Conservation (phyloP, 441 rosid species). For the Gossypium schwendimanii region DNA sequence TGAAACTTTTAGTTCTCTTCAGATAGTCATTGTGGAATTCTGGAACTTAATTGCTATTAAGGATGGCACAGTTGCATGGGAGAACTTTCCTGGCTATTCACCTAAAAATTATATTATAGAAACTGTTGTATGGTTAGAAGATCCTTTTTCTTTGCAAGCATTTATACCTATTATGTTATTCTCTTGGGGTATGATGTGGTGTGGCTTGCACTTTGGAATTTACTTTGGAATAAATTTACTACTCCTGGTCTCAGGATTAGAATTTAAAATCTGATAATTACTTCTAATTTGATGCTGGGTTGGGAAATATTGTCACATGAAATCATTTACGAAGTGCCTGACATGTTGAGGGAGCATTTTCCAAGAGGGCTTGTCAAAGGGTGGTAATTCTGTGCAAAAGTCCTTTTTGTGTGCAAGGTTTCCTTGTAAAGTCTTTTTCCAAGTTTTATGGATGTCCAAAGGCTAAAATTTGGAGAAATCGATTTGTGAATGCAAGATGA, state of each 20-base stretch:
- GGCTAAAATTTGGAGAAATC: background rate
- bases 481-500: background rate
- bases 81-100: constrained; percentile 4
- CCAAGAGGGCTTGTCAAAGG: background rate
- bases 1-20: constrained; percentile 12
- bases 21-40: background rate
- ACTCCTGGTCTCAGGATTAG: background rate
- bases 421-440: constrained; percentile 1
- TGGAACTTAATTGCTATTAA: background rate
- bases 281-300: background rate
- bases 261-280: background rate
- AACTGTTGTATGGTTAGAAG: background rate
- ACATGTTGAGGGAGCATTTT: background rate
- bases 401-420: constrained; percentile 4
- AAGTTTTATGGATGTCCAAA: constrained; percentile 7
- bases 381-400: background rate
- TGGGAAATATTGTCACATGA: background rate
- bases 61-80: background rate
- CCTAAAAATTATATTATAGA: background rate
- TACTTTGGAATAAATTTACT: background rate
- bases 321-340: background rate
- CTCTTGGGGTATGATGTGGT: background rate
- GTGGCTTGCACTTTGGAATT: constrained; percentile 3
- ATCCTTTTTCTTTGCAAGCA: background rate
- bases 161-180: background rate